Conservation (phyloP, 31 red algal genomes). For the Endocladia muricata region DNA sequence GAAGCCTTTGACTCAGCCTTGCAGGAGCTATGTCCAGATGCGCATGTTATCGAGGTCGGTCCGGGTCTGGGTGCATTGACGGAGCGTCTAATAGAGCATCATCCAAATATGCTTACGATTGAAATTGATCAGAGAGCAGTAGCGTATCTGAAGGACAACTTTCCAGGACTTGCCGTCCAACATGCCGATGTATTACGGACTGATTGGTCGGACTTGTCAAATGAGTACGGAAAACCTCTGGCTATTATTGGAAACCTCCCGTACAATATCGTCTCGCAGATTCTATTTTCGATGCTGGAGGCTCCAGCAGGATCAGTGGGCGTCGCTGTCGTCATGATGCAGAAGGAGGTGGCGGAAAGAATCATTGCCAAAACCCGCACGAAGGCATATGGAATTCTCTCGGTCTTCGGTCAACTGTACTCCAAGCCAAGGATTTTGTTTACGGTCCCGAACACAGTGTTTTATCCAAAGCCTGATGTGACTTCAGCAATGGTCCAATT, state of each 20-base stretch:
- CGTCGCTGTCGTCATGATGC: slow-evolving; percentile 87
- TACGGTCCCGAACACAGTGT: slow-evolving; percentile 61
- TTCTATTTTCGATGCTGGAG: slow-evolving; percentile 79
- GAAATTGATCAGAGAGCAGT: slow-evolving; percentile 87
- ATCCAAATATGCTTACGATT: slow-evolving; percentile 61
- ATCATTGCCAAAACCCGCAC: slow-evolving; percentile 42
- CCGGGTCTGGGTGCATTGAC: slow-evolving; percentile 81
- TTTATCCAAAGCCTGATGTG: slow-evolving; percentile 72
- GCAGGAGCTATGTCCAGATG: not conserved
- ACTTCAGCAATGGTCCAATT: slow-evolving; percentile 70
- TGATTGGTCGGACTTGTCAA: slow-evolving; percentile 44
- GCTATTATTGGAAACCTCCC: slow-evolving; percentile 90
- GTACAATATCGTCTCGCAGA: slow-evolving; percentile 91
- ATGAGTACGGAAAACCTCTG: slow-evolving; percentile 18
- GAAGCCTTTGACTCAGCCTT: slow-evolving; percentile 18
- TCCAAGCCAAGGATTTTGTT: slow-evolving; percentile 62
- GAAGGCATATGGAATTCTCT: slow-evolving; percentile 85
- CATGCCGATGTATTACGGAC: slow-evolving; percentile 46
- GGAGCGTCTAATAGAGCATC: slow-evolving; percentile 24
- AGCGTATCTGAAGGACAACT: slow-evolving; percentile 22
- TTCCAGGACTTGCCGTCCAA: slow-evolving; percentile 36
- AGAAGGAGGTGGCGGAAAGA: slow-evolving; percentile 85
- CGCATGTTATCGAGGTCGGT: slow-evolving; percentile 72
- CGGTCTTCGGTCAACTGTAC: slow-evolving; percentile 84
- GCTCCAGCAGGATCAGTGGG: slow-evolving; percentile 35